A percentile compares a stretch with the other conserved stretches of the same genome.
Conservation (phyloP, 1,284 basidiomycete species). For the Ustilago lituana region DNA sequence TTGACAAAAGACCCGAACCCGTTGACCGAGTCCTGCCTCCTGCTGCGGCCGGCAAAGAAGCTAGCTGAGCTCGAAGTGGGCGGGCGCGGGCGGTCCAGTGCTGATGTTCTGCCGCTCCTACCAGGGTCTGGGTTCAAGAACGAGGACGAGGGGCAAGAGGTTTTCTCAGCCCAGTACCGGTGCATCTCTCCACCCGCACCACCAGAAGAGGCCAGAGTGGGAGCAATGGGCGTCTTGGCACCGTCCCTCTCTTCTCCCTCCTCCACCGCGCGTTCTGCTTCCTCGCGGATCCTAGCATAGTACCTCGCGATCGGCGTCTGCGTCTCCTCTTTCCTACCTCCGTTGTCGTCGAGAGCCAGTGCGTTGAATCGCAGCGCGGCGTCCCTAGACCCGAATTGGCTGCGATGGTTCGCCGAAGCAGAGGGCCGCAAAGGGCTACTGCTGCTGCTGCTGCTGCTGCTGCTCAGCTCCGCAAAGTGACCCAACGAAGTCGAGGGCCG, state of each 20-base stretch:
- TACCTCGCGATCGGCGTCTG: constrained; percentile 40
- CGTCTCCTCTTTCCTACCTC: background rate
- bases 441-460: no score
- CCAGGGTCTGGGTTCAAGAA: background rate
- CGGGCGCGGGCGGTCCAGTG: constrained; percentile 45
- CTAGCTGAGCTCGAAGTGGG: constrained; percentile 26
- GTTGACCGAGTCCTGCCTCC: constrained; percentile 11
- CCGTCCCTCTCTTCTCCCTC: constrained; percentile 1
- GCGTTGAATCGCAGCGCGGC: constrained; percentile 14
- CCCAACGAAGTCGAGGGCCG: constrained; percentile 40
- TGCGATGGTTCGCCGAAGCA: background rate
- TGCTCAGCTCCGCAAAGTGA: constrained; percentile 30
- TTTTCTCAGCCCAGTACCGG: constrained; percentile 8
- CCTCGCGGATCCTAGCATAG: constrained; percentile 16
- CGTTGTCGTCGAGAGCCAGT: constrained; percentile 16
- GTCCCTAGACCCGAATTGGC: constrained; percentile 4
- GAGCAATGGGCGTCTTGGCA: constrained; percentile 7
- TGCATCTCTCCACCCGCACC: constrained; percentile 1
- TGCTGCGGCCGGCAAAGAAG: constrained; percentile 31
- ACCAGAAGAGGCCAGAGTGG: background rate
- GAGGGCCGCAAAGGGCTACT: background rate
- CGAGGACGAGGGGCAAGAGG: background rate
- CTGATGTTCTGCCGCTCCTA: constrained; percentile 8
- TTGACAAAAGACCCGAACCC: background rate
- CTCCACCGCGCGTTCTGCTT: constrained; percentile 5